phyloP scores from a whole-genome alignment of 441 rosid species.

The Daphne laureola region DNA sequence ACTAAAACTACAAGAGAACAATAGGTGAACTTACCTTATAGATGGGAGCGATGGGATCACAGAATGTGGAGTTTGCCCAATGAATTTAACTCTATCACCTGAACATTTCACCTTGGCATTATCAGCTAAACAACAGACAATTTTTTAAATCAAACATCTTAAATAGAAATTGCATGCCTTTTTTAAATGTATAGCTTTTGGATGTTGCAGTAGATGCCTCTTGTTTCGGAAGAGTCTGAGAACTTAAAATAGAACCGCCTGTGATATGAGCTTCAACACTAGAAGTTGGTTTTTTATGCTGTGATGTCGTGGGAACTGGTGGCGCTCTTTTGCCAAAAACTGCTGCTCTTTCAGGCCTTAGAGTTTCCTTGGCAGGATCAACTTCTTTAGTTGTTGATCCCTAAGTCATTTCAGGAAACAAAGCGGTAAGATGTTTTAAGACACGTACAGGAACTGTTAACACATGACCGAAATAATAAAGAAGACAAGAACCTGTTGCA shows the following conservation, averaged over 20 bases:
- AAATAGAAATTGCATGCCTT: slow-evolving; percentile 39
- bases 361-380: slow-evolving; percentile 62
- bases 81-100: slow-evolving; percentile 92
- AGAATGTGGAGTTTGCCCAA: slow-evolving; percentile 39
- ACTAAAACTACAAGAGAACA: background rate
- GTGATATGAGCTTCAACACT: slow-evolving; percentile 95
- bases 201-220: slow-evolving; percentile 95
- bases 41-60: slow-evolving; percentile 48
- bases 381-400: slow-evolving; percentile 62
- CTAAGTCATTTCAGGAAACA: slow-evolving; percentile 29
- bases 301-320: slow-evolving; percentile 52
- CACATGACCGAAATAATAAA: too few relatives aligned
- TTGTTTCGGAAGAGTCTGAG: slow-evolving; percentile 76
- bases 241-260: slow-evolving; percentile 72
- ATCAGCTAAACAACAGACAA: slow-evolving; percentile 2
- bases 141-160: background rate
- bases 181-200: slow-evolving; percentile 68
- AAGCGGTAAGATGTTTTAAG: background rate
- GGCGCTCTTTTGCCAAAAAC: slow-evolving; percentile 65
- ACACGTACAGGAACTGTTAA: too few relatives aligned
- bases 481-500: too few relatives aligned
- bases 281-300: slow-evolving; percentile 77
- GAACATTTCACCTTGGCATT: slow-evolving; percentile 17
- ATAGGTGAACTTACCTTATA: slow-evolving; percentile 32
- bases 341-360: slow-evolving; percentile 65